Evolutionary conservation across 768 basidiomycete genomes (phyloP).

Genomic region (Dendrothele bispora): DNA sequence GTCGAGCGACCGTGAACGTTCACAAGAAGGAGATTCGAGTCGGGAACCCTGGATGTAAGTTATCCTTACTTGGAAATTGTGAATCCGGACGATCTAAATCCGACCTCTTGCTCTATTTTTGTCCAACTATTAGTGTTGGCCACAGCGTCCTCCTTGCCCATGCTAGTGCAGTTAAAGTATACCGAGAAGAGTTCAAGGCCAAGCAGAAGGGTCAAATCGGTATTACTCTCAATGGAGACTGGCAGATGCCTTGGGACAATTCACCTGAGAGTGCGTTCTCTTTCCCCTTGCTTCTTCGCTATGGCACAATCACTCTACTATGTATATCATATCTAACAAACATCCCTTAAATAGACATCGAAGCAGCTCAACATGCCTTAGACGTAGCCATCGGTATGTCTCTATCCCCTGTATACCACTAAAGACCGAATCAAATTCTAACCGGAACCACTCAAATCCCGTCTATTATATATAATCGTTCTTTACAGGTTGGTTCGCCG

Average conservation of each 20-base stretch:
- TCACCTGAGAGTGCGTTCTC: conserved; percentile 58
- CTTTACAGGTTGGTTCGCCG: conserved; percentile 69
- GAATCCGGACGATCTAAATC: background rate
- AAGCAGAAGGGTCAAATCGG: conserved; percentile 67
- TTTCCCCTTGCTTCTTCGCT: conserved; percentile 3
- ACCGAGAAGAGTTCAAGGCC: conserved; percentile 64
- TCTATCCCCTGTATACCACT: background rate
- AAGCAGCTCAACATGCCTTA: conserved; percentile 69
- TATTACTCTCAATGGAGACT: conserved; percentile 80
- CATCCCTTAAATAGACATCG: conserved; percentile 46
- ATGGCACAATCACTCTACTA: conserved; percentile 2
- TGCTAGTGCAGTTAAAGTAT: conserved; percentile 63
- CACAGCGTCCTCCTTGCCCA: conserved; percentile 71
- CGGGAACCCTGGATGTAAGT: conserved; percentile 73
- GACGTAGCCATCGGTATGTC: conserved; percentile 68
- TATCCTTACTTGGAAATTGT: background rate
- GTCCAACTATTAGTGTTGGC: conserved; percentile 48
- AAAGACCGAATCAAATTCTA: background rate
- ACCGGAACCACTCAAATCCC: background rate
- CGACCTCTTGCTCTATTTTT: conserved; percentile 8
- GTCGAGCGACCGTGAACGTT: conserved; percentile 61
- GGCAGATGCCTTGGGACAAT: conserved; percentile 73
- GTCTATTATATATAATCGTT: too few relatives aligned
- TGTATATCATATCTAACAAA: conserved; percentile 6
- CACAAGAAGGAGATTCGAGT: conserved; percentile 60